phyloP scores from a whole-genome alignment of 2,329 filamentous ascomycete genomes.

The Apiospora saccharicola region DNA sequence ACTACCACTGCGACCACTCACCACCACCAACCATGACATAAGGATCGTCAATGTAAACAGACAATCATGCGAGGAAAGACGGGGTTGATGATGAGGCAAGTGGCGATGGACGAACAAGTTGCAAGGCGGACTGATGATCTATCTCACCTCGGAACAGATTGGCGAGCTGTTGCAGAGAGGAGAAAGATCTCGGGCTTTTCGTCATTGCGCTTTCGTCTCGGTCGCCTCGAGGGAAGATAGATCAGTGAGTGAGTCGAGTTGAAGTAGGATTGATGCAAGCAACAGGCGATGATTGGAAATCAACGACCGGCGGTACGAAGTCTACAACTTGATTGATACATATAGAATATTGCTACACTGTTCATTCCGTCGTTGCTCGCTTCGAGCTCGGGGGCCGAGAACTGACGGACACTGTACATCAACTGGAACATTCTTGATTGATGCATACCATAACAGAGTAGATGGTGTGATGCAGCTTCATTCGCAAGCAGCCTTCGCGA shows the following conservation, averaged over 20 bases:
- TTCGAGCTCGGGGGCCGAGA: background rate
- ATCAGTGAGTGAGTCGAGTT: background rate
- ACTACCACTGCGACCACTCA: background rate
- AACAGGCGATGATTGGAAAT: background rate
- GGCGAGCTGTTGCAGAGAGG: background rate
- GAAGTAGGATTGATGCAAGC: background rate
- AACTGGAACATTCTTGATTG: background rate
- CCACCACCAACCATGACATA: background rate
- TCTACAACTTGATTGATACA: background rate
- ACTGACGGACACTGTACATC: background rate
- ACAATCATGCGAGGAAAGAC: background rate
- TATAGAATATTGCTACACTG: background rate
- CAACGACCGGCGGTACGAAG: background rate
- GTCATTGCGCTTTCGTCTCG: background rate
- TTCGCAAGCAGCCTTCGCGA: background rate
- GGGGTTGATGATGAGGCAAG: background rate
- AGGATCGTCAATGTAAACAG: slow-evolving; percentile 1
- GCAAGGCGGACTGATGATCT: slow-evolving; percentile 4
- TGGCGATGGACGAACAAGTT: background rate
- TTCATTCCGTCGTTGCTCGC: background rate
- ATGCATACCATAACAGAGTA: background rate
- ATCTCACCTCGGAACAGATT: background rate
- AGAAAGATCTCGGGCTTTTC: slow-evolving; percentile 3
- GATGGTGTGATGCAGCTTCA: background rate
- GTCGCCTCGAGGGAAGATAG: background rate